Evolutionary conservation across 495 filamentous ascomycete species (phyloP), one percentile per base, ranked within the genome.

Genomic region (Aspergillus nidulans): DNA sequence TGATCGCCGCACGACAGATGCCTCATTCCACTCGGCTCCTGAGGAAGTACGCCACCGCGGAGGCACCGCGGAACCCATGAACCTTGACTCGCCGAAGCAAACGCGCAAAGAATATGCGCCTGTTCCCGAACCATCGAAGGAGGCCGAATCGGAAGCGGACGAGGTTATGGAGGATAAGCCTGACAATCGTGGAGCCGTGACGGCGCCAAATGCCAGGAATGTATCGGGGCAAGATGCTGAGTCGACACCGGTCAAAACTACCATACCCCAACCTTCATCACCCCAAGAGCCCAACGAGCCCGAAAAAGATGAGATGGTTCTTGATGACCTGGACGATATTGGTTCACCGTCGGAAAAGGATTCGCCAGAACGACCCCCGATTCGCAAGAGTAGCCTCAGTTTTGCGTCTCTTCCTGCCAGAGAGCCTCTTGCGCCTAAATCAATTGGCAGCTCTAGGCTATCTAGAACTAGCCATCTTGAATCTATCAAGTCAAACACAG

Each of bases 401-500:
- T 97, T 98, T 70, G 88, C 95, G 12, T 89, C 94, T 3, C 76
- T 98, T 3, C 94, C 94, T 47, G 89, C 92, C 7, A 84, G 94
- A 36, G 92, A 97, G 64, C 94, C 92, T 24, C 74, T 96, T 38
- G 83, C 71, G 12, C 87, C 86, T 54, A 89, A 90, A 69, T 92
- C 90, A 69, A 84, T 92, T 60, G 82, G 86, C 28, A 87, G 88
- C 25, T 78, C 81, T 25, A 79, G 88, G 26, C 65, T 81, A 20
- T 92, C 91, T 32, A 77, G 89, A 56, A 89, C 84, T 2, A 95
- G 89, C 60, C 87, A 96, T 58, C 62, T 91, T 32, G 91, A 96
- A 32, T 79, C 85, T 53, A 71, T 75, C 15, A 87, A 77, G 59
- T 55, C 68, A 32, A 73, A 61, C 55, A 64, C 55, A 10, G 67